phyloP scores from a whole-genome alignment of 306 rosid species.

The Malus sieversii region DNA sequence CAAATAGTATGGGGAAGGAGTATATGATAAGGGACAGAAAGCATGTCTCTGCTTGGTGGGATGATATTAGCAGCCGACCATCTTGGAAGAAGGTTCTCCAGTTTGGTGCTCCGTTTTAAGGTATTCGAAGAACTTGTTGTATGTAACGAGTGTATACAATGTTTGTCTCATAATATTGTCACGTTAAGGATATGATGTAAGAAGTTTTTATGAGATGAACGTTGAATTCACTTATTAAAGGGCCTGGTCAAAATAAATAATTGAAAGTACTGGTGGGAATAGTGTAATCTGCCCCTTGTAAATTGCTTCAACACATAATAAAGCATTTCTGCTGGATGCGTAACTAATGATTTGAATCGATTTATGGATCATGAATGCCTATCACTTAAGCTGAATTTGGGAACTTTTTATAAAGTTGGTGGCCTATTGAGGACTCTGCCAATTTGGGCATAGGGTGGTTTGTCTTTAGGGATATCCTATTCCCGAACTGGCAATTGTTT shows the following conservation, averaged over 20 bases:
- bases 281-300: background rate
- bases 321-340: background rate
- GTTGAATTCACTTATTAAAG: background rate
- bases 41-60: constrained; percentile 46
- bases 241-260: background rate
- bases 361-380: too few species aligned
- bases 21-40: constrained; percentile 27
- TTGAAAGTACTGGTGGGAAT: background rate
- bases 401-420: too few species aligned
- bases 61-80: constrained; percentile 38
- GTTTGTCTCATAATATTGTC: background rate
- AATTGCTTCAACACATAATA: background rate
- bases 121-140: too few species aligned
- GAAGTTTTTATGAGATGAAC: background rate
- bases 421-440: too few species aligned
- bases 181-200: background rate
- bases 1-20: constrained; percentile 23
- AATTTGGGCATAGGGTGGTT: background rate
- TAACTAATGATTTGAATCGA: too few species aligned
- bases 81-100: constrained; percentile 40
- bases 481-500: too few species aligned
- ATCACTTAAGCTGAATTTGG: too few species aligned
- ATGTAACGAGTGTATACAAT: background rate
- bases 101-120: background rate
- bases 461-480: background rate